Conservation (phyloP, 345 rosid species). For the Tarenaya hassleriana region DNA sequence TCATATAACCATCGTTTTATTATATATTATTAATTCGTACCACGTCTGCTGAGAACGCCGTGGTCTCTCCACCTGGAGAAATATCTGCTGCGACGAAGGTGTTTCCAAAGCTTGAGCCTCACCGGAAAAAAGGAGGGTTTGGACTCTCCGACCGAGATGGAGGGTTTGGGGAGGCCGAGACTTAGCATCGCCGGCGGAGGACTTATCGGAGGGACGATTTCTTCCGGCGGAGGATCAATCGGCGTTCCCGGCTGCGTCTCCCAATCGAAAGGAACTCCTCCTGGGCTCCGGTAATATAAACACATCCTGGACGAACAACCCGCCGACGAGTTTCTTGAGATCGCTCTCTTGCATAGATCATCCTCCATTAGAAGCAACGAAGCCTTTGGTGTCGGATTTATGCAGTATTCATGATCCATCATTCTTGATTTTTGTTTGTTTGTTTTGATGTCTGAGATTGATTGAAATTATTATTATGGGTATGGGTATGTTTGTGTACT, state of each 20-base stretch:
- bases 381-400: conserved; percentile 19
- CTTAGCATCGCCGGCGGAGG: conserved; percentile 74
- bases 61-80: conserved; percentile 21
- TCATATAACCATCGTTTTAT: too few species aligned
- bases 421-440: conserved; percentile 25
- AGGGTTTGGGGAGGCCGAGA: conserved; percentile 48
- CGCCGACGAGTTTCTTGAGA: conserved; percentile 35
- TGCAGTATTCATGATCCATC: conserved; percentile 6
- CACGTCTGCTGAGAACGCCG: conserved; percentile 17
- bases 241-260: conserved; percentile 60
- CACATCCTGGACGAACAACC: conserved; percentile 34
- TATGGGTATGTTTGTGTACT: not conserved
- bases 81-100: conserved; percentile 20
- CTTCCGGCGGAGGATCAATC: conserved; percentile 32
- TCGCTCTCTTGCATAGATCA: conserved; percentile 28
- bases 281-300: conserved; percentile 27
- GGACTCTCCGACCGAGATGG: conserved; percentile 23
- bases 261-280: conserved; percentile 58
- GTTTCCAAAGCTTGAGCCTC: conserved; percentile 45
- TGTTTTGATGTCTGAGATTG: conserved; percentile 4
- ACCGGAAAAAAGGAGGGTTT: conserved; percentile 27
- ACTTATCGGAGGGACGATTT: conserved; percentile 33
- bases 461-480: not conserved
- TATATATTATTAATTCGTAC: too few species aligned
- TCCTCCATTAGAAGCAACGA: conserved; percentile 37